Evolutionary conservation across 441 rosid genomes (phyloP).

Genomic region (Pelargonium fulgidum): DNA sequence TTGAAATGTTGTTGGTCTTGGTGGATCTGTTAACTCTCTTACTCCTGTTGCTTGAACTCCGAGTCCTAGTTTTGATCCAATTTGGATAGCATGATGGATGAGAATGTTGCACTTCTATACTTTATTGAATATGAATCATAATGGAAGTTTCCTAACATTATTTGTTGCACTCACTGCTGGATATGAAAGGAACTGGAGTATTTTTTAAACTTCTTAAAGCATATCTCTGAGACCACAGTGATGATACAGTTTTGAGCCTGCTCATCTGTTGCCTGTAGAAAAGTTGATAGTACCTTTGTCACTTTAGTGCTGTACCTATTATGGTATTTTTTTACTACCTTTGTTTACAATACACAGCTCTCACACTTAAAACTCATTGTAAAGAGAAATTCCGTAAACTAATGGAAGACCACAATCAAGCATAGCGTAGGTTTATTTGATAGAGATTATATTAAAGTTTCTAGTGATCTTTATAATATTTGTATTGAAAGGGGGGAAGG

Average conservation of each 20-base stretch:
- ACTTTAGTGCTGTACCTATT: not conserved
- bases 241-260: not conserved
- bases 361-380: not conserved
- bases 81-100: not conserved
- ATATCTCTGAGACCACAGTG: not conserved
- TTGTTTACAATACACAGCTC: not conserved
- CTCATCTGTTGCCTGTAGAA: not conserved
- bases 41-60: not conserved
- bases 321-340: not conserved
- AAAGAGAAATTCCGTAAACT: not conserved
- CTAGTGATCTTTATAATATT: not conserved
- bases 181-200: not conserved
- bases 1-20: not conserved
- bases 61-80: not conserved
- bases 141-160: not conserved
- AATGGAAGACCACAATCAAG: too few species aligned
- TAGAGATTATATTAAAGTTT: not conserved
- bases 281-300: not conserved
- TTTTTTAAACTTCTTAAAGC: not conserved
- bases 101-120: constrained; percentile 1
- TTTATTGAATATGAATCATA: not conserved
- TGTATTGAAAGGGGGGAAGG: not conserved
- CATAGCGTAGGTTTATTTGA: too few species aligned
- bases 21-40: not conserved
- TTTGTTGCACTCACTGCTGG: not conserved